phyloP scores from a whole-genome alignment of 371 early-diverging fungal genomes.

The Apophysomyces trapeziformis region DNA sequence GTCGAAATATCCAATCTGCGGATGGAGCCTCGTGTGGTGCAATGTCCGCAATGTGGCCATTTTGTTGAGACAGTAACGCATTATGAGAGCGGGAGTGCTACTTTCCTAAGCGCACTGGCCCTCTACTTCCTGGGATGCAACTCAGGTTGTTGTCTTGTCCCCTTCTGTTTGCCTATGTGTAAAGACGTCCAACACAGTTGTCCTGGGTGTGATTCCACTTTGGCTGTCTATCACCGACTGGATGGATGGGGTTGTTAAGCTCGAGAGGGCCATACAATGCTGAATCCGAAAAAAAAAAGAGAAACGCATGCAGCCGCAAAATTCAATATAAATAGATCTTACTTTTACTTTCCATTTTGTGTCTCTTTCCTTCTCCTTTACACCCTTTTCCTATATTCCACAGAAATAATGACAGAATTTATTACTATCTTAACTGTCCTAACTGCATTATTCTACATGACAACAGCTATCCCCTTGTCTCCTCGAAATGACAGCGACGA shows the following conservation, averaged over 20 bases:
- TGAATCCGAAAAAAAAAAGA: not conserved
- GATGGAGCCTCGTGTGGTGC: conserved; percentile 12
- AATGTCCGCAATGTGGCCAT: conserved; percentile 20
- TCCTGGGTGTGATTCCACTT: conserved; percentile 18
- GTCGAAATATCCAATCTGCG: not conserved
- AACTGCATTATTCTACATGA: not conserved
- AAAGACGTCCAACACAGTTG: conserved; percentile 21
- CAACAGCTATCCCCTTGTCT: not conserved
- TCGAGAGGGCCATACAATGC: not conserved
- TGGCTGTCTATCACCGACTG: conserved; percentile 7
- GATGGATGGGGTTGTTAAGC: not conserved
- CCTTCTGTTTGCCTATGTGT: conserved; percentile 19
- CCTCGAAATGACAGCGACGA: not conserved
- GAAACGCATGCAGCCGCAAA: not conserved
- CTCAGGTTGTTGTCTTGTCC: conserved; percentile 22
- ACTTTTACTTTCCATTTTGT: not conserved
- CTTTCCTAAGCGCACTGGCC: conserved; percentile 5
- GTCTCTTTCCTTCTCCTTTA: not conserved
- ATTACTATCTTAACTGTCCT: not conserved
- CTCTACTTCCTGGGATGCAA: conserved; percentile 19
- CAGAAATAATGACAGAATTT: not conserved
- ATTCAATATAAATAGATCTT: no score
- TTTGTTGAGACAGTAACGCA: conserved; percentile 24
- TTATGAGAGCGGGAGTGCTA: conserved; percentile 14
- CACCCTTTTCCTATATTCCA: not conserved